Evolutionary conservation across 139 green algal species (phyloP).

Genomic region (Tetradesmus obliquus): DNA sequence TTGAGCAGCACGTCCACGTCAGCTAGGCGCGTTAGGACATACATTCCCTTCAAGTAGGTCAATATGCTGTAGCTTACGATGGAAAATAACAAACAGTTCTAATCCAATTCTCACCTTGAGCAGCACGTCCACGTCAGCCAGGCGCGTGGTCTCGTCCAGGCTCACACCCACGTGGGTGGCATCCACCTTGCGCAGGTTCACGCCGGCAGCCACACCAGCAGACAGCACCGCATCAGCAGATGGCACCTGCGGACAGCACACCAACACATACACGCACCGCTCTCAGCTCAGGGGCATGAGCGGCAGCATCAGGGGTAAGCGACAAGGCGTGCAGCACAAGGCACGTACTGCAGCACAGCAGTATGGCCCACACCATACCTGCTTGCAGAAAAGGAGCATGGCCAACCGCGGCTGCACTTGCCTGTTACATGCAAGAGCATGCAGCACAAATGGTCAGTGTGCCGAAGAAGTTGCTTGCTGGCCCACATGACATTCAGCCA

Average conservation of each 20-base stretch:
- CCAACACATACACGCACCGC: slow-evolving; percentile 5
- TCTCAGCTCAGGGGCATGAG: background rate
- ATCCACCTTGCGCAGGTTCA: slow-evolving; percentile 94
- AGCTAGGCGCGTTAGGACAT: too few species aligned
- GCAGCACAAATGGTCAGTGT: background rate
- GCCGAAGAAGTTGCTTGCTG: background rate
- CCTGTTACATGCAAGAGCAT: background rate
- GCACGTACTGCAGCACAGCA: too few species aligned
- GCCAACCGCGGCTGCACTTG: too few species aligned
- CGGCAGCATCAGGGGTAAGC: background rate
- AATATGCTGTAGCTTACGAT: too few species aligned
- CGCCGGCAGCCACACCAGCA: slow-evolving; percentile 43
- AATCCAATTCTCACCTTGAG: slow-evolving; percentile 58
- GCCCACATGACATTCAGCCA: background rate
- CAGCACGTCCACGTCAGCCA: slow-evolving; percentile 93
- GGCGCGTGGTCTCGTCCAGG: slow-evolving; percentile 94
- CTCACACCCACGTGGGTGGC: slow-evolving; percentile 75
- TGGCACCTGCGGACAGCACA: slow-evolving; percentile 51
- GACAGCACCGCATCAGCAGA: slow-evolving; percentile 61
- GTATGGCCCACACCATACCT: too few species aligned
- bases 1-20: too few species aligned
- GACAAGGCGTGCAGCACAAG: too few species aligned
- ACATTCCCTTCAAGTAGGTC: too few species aligned
- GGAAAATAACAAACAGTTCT: too few species aligned
- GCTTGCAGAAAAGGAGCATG: too few species aligned